phyloP scores from a whole-genome alignment of 2,329 filamentous ascomycete species.

The Fusarium sp. region DNA sequence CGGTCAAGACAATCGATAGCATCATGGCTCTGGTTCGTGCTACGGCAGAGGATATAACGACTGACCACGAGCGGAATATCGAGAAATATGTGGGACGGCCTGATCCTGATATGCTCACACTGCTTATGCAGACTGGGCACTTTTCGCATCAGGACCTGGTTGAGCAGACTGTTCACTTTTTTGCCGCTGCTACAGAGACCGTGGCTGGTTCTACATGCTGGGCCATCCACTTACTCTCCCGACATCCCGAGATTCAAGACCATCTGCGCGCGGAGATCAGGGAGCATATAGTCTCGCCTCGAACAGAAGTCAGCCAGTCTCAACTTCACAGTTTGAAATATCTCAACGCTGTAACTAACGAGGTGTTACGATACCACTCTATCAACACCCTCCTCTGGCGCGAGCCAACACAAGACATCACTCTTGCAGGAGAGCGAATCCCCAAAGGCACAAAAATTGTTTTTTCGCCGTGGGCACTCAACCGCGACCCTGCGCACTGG shows the following conservation, averaged over 20 bases:
- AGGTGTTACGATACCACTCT: background rate
- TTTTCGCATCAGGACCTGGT: background rate
- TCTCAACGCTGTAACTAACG: background rate
- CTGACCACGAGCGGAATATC: background rate
- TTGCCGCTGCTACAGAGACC: background rate
- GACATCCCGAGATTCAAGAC: background rate
- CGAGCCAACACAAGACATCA: background rate
- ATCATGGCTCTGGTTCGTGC: background rate
- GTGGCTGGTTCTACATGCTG: background rate
- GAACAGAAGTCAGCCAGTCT: background rate
- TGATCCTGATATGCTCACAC: background rate
- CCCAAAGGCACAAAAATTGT: background rate
- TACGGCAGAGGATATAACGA: background rate
- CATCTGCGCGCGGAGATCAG: background rate
- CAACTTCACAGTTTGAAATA: background rate
- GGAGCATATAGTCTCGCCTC: background rate
- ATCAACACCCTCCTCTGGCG: background rate
- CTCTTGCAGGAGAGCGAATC: background rate
- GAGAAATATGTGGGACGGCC: fast-evolving
- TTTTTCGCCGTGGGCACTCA: fast-evolving
- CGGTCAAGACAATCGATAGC: background rate
- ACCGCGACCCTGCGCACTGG: background rate
- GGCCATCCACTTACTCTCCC: background rate
- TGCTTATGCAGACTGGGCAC: background rate
- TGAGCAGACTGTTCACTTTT: background rate